Evolutionary conservation across 2,329 filamentous ascomycete species (phyloP), one percentile per base, ranked within the genome.

Genomic region (Aspergillus quadricinctus): DNA sequence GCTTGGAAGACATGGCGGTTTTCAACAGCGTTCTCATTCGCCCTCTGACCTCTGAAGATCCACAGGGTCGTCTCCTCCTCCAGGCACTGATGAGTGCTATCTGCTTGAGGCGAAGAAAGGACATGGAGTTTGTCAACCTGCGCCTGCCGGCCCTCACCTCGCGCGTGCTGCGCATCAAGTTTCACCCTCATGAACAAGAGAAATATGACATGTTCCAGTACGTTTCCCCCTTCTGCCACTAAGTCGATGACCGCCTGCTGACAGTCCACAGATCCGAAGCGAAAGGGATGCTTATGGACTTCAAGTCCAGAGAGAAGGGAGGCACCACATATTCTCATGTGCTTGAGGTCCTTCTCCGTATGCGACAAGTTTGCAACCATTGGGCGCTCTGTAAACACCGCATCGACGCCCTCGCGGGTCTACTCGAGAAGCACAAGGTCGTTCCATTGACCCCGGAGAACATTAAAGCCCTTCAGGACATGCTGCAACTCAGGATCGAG

Each of bases 281-380:
- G 2, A 85, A 89, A 65, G 88, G 89, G 3, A 84, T 86, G 21
- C 77, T 92, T 5, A 77, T 83, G 53, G 78, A 84, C 9, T 88
- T 83, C 71, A 82, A 83, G 58, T 72, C 65, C 61, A 77, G 66
- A 63, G 69, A 72, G 64, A 66, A 71, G 60, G 75, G 75, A 43
- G 72, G 80, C 64, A 79, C 83, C 2, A 81, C 81, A 1, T 95
- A 94, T 68, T 85, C 88, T 8, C 83, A 88, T 65, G 80, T 96
- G 1, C 81, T 96, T 10, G 91, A 96, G 72, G 83, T 92, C 17
- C 80, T 96, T 4, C 82, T 96, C 5, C 86, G 92, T 11, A 83
- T 96, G 62, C 84, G 92, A 19, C 92, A 96, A 74, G 83, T 89
- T 70, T 96, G 92, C 74, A 92, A 93, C 62, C 92, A 96, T 70